Evolutionary conservation across 768 basidiomycete genomes (phyloP), one percentile per base, ranked within the genome.

Genomic region (Boletus rubropictus): DNA sequence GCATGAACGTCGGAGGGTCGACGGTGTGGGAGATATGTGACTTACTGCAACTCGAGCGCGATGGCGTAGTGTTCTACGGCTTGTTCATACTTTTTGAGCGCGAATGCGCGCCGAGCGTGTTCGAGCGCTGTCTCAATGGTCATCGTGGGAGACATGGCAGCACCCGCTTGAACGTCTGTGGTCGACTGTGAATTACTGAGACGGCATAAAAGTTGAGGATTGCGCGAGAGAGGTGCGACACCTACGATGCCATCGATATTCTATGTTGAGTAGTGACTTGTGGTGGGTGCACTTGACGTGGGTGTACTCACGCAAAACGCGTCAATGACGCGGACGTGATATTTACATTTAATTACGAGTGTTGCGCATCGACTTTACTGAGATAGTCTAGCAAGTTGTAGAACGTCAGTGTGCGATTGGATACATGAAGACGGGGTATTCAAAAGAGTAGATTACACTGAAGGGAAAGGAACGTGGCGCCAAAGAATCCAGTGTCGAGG

Each of bases 51-150:
- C 64, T 95, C 91, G 38, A 95, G 79, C 5, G 90, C 90, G 31
- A 77, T 81, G 32, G 87, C 85, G 67, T 92, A 93, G 61, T 82
- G 72, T 28, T 91, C 87, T 12, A 89, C 81, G 1, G 92, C 85
- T 58, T 89, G 82, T 57, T 92, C 87, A 56, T 82, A 93, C 65
- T 89, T 88, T 62, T 76, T 79, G 61, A 93, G 79, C 24, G 91
- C 89, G 67, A 89, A 89, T 2, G 89, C 89, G 72, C 89, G 87
- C 74, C 86, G 87, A 1, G 84, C 89, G 51, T 81, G 84, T 60
- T 89, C 88, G 46, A 91, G 70, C 9, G 76, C 72, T 39, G 69
- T 77, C 56, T 84, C 81, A 47, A 85, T 55, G 27, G 69, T 65
- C 55, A 60, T 55, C 28, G 52, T 29, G 15, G 49, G 42, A 20